Evolutionary conservation across 2,329 filamentous ascomycete genomes (phyloP), one percentile per base, ranked within the genome.

Genomic region (Sarocladiaceae sp.): DNA sequence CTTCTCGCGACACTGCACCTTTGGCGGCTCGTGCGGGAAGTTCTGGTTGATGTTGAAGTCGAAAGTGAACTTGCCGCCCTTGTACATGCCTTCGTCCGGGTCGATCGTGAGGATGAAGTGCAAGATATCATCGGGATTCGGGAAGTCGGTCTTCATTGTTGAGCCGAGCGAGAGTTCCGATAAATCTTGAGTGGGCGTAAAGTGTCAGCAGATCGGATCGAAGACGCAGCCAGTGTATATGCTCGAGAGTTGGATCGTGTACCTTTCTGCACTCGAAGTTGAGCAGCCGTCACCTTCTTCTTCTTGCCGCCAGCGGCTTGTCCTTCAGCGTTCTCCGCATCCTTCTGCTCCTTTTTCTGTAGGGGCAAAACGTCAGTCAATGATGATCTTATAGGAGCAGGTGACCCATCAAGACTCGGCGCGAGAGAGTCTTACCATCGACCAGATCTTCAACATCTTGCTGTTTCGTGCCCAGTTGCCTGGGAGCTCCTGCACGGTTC

Each of bases 391-490:
- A 15, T 31, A 31, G 15, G 8, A 31, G 28, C 28, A 15, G 8
- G 28, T 31, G 7, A 37, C n/a, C 11, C n/a, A 7, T 15, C 35
- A 37, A 42, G 12, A 17, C 15, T 7, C 29, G 10, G 29, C 15
- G 10, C 15, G 8, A 10, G 36, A 20, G n/a, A 20, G 36, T 64
- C 79, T 50, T 77, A 95, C 91, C 93, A 97, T 96, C 64, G 91
- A 96, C 94, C 93, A 97, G 78, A 97, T 97, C 78, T 97, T 97
- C 79, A 97, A 81, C 94, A 97, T 97, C 66, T 77, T 92, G 75
- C 47, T 39, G 54, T 36, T 33, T 50, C 31, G 47, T 37, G 47
- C 29, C 47, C 33, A 36, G 47, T 13, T n/a, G 47, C 47, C 29
- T 50, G 47, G 47, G 29, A 50, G 33, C 47, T 37, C 15, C 31